Evolutionary conservation across 768 basidiomycete species (phyloP).

Genomic region (Hydnomerulius pinastri): DNA sequence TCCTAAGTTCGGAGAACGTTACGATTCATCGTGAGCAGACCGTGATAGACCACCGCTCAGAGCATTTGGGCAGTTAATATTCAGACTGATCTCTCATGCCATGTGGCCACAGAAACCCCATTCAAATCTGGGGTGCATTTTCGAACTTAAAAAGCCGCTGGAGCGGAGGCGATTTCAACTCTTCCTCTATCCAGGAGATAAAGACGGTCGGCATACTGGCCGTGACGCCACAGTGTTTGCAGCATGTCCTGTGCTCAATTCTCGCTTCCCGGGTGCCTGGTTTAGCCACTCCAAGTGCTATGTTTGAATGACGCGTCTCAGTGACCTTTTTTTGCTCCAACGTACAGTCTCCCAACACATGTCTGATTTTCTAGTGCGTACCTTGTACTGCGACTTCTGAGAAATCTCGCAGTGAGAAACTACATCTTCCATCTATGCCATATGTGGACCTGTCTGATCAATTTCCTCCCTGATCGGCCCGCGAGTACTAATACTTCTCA

Average conservation of each 20-base stretch:
- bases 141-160: neutral
- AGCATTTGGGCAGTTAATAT: no score
- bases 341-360: neutral
- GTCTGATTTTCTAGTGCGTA: neutral
- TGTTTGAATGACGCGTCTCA: neutral
- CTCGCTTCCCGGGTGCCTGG: neutral
- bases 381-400: neutral
- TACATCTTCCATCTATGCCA: neutral
- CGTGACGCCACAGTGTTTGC: neutral
- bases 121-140: neutral
- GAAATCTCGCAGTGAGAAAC: neutral
- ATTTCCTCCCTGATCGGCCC: neutral
- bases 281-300: neutral
- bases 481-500: neutral
- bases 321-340: no score
- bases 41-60: neutral
- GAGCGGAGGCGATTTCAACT: neutral
- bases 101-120: constrained; percentile 14
- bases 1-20: neutral
- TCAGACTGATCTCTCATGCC: neutral
- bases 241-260: neutral
- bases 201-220: neutral
- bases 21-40: neutral
- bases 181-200: neutral
- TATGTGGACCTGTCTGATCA: neutral